Base-by-base conservation (phyloP, 176 grass and related monocot species). In the Bolboschoenus planiculmis region DNA sequence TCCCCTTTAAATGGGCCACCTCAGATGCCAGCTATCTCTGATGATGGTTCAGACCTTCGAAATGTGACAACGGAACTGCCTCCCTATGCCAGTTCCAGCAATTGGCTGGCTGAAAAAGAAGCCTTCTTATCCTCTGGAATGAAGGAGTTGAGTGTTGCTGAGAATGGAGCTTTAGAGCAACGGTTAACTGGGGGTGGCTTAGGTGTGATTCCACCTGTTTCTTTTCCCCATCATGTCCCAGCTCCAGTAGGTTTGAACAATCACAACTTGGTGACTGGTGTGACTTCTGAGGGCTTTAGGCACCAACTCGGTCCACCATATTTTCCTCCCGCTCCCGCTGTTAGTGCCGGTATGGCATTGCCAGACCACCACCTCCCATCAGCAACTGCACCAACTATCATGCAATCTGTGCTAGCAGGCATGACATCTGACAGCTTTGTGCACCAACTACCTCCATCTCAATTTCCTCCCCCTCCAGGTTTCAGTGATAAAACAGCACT, bases 131-230 rank as follows among this genome's bases (percentile, higher is more conserved):
- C 87, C 30, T 71, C 79, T 81, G 83, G 59, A 85, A n/a, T 97
- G 44, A 89, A 85, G 24, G 90, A 84, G 84, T 83, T 91, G 33
- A 84, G 86, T 53, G 85, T 92, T 82, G 55, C 58, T 31, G 83
- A 90, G 85, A 92, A 91, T 91, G 81, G 86, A 46, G 68, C 86
- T 85, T 57, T 83, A 68, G 92, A 88, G 81, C 90, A 90, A 34
- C 84, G 65, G 39, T 74, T 89, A 29, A 33, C 61, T 81, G 78
- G 78, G 16, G 50, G 51, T 50, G 82, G 89, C 56, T 65, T 46
- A 16, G 89, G 31, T 84, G 85, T 61, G 43, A 65, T 91, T 46
- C 89, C 91, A 36, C 79, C 87, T 39, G 66, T 78, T 37, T 74
- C 43, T n/a, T 76, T 85, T 79, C 36, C 87, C 29, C 51, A 80